phyloP scores from a whole-genome alignment of 495 filamentous ascomycete genomes.

The Letharia columbiana region DNA sequence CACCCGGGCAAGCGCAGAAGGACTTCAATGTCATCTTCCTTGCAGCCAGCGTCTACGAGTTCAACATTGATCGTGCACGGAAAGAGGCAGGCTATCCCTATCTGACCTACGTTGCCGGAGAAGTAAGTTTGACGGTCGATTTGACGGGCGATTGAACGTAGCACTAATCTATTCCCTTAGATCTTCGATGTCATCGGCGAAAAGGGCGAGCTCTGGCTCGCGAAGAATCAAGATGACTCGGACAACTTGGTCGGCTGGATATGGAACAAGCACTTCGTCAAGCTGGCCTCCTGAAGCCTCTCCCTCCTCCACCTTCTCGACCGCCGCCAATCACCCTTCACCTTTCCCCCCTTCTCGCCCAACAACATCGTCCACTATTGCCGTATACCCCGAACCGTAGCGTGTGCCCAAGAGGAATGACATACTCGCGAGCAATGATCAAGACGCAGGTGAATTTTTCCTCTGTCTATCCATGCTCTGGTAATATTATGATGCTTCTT shows the following conservation, averaged over 20 bases:
- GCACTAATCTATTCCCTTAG: conserved; percentile 25
- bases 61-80: conserved; percentile 87
- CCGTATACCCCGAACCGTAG: neutral
- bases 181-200: conserved; percentile 87
- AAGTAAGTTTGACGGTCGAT: conserved; percentile 42
- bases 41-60: conserved; percentile 89
- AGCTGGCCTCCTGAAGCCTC: conserved; percentile 40
- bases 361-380: neutral
- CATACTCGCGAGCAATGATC: neutral
- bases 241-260: conserved; percentile 83
- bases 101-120: conserved; percentile 85
- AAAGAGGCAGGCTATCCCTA: conserved; percentile 93
- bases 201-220: conserved; percentile 96
- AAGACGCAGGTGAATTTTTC: neutral
- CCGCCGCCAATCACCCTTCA: neutral
- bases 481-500: conserved; percentile 5
- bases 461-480: neutral
- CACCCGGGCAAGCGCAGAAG: conserved; percentile 24
- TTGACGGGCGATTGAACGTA: neutral
- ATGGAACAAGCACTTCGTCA: conserved; percentile 96
- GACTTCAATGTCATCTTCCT: conserved; percentile 64
- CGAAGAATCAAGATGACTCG: conserved; percentile 89
- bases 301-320: neutral
- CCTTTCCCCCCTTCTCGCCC: neutral
- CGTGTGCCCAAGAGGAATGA: neutral